Base-by-base conservation (phyloP, 805 yeast genomes). In the Danielia reshetovae region DNA sequence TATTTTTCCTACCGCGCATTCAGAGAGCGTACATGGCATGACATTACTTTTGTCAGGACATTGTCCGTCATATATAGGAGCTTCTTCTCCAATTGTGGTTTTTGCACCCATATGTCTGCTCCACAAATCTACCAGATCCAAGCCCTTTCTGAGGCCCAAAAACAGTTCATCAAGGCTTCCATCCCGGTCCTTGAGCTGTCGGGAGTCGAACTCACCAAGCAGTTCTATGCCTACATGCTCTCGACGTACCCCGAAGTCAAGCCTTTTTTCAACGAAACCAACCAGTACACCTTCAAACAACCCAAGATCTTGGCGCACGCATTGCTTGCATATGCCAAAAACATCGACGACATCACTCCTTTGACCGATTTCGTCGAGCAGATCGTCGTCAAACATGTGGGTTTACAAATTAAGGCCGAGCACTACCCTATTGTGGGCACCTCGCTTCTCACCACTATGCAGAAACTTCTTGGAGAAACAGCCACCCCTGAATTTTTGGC, bases 361-460 rank as follows among this genome's bases (percentile, higher is more conserved):
- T 59, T 82, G 26, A 49, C 65, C 9, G 72, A 60, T 2, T 74
- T 75, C 40, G 85, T 82, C 7, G 60, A 69, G 31, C 76, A 74
- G 40, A 77, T 81, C 46, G 81, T 74, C 29, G 69, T 67, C 43
- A 82, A 81, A 55, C 89, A 82, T 46, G 78, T 74, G 39, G 83
- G 84, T 28, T 60, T 82, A 41, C 75, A 75, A 49, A 70, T 81
- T 27, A 53, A 59, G 41, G 75, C 87, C 3, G 82, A 76, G 36
- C 86, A 81, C 38, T 81, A 81, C 47, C 75, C 78, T 15, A 65
- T 77, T 43, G 87, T 81, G 21, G 89, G 87, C 18, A 51, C 55
- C 19, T 67, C 70, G 40, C 56, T 83, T n/a, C 51, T 81, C 21
- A 59, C 60, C 18, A 75, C 86, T 10, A 67, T 83, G 55, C 52